Conservation (phyloP, 345 rosid species). For the Carallia pectinifolia region DNA sequence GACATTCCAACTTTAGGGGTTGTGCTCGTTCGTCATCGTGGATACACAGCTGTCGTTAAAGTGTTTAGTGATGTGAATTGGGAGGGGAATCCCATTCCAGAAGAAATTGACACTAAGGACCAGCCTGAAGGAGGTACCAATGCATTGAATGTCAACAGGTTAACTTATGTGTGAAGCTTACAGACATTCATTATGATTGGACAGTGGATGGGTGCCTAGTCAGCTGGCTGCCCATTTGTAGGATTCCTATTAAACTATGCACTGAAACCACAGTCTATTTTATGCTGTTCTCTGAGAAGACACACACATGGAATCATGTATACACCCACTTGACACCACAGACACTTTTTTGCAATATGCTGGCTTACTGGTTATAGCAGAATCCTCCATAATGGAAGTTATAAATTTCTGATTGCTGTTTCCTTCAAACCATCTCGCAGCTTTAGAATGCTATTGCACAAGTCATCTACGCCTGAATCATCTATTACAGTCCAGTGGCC, state of each 20-base stretch:
- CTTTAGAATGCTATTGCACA: slow-evolving; percentile 31
- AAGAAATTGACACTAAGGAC: slow-evolving; percentile 28
- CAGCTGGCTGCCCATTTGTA: background rate
- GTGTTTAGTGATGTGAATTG: slow-evolving; percentile 29
- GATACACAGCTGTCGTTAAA: slow-evolving; percentile 34
- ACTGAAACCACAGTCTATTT: background rate
- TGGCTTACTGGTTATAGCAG: background rate
- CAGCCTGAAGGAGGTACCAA: slow-evolving; percentile 39
- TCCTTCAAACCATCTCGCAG: slow-evolving; percentile 21
- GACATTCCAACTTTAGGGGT: slow-evolving; percentile 35
- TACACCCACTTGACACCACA: too few species aligned
- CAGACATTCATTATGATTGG: slow-evolving; percentile 14
- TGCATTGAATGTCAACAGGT: slow-evolving; percentile 38
- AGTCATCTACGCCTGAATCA: slow-evolving; percentile 22
- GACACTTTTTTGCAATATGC: too few species aligned
- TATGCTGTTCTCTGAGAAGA: background rate
- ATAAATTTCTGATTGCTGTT: slow-evolving; percentile 11
- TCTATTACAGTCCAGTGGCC: slow-evolving; percentile 45
- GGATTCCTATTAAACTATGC: background rate
- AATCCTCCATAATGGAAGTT: background rate
- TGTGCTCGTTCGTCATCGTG: slow-evolving; percentile 34
- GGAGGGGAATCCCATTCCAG: slow-evolving; percentile 28
- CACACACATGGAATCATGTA: too few species aligned
- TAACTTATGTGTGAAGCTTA: slow-evolving; percentile 12
- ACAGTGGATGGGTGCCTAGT: background rate